Evolutionary conservation across 2,329 filamentous ascomycete genomes (phyloP).

Genomic region (Sporothrix phasma): DNA sequence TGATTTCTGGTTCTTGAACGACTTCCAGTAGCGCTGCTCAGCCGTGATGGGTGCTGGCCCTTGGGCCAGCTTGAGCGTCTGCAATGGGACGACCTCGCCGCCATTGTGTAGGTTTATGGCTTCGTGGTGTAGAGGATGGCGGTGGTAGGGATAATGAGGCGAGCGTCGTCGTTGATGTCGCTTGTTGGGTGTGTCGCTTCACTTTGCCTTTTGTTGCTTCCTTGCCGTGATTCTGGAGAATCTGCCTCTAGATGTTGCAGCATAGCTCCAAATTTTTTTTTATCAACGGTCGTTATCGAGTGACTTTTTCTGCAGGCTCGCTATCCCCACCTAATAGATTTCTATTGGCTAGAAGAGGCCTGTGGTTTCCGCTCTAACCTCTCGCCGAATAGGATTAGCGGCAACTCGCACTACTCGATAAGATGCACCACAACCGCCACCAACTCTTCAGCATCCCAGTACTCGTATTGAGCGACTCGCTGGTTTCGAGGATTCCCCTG

Average conservation of each 20-base stretch:
- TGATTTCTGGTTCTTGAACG: conserved; percentile 83
- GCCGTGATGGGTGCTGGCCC: conserved; percentile 76
- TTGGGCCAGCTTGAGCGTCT: conserved; percentile 71
- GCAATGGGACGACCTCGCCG: conserved; percentile 70
- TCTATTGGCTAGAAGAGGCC: background rate
- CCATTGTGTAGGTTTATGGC: conserved; percentile 47
- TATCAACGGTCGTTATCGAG: conserved; percentile 6
- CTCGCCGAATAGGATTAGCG: background rate
- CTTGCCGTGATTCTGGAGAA: background rate
- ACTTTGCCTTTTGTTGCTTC: background rate
- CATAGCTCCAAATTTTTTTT: conserved; percentile 11
- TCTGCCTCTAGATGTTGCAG: conserved; percentile 1
- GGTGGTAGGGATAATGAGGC: no score
- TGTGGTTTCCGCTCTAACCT: background rate
- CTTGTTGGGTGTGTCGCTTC: background rate
- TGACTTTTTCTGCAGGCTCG: background rate
- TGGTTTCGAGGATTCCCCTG: background rate
- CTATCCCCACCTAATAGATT: background rate
- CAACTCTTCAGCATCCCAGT: background rate
- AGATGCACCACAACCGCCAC: background rate
- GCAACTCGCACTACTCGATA: background rate
- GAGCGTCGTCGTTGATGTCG: background rate
- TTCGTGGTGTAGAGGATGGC: background rate
- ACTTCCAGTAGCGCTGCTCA: conserved; percentile 93
- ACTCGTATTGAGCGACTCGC: no score